phyloP scores from a whole-genome alignment of 2,329 filamentous ascomycete species.

The Aureobasidium mangrovei region DNA sequence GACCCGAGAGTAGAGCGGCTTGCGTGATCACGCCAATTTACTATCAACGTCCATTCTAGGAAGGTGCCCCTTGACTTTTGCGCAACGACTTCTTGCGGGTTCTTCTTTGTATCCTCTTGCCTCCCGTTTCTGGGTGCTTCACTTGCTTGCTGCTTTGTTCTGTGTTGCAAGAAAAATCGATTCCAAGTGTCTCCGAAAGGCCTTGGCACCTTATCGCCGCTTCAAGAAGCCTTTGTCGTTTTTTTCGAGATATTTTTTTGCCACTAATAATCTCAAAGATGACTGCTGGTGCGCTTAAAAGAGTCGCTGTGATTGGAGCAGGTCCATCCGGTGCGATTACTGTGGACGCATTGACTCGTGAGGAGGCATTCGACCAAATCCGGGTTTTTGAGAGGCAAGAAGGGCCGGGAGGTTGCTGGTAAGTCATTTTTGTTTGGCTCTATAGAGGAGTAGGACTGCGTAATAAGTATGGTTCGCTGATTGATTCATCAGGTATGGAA shows the following conservation, averaged over 20 bases:
- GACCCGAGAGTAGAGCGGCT: background rate
- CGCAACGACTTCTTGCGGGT: background rate
- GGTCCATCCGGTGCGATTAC: constrained; percentile 53
- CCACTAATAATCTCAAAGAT: background rate
- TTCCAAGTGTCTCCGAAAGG: background rate
- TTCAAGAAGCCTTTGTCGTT: background rate
- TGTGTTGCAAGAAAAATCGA: background rate
- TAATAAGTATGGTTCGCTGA: background rate
- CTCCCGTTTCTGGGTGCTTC: background rate
- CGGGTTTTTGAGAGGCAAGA: constrained; percentile 55
- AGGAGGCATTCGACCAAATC: constrained; percentile 50
- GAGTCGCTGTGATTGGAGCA: constrained; percentile 52
- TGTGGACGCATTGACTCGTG: constrained; percentile 51
- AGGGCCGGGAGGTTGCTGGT: constrained; percentile 54
- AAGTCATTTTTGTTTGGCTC: constrained; percentile 19
- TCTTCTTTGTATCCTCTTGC: background rate
- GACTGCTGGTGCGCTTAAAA: constrained; percentile 14
- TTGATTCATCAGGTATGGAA: constrained; percentile 16
- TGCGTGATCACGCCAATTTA: constrained; percentile 9
- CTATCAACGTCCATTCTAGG: background rate
- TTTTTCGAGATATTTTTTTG: too few species aligned
- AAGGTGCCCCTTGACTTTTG: background rate
- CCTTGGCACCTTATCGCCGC: background rate
- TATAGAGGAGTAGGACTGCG: background rate
- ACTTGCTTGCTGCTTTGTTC: background rate